A percentile compares a stretch with the other conserved stretches of the same genome.
These are phyloP conservation scores for Boletales sp. DNA, from an alignment of 768 basidiomycete genomes.

Conservation along the genomic window DNA sequence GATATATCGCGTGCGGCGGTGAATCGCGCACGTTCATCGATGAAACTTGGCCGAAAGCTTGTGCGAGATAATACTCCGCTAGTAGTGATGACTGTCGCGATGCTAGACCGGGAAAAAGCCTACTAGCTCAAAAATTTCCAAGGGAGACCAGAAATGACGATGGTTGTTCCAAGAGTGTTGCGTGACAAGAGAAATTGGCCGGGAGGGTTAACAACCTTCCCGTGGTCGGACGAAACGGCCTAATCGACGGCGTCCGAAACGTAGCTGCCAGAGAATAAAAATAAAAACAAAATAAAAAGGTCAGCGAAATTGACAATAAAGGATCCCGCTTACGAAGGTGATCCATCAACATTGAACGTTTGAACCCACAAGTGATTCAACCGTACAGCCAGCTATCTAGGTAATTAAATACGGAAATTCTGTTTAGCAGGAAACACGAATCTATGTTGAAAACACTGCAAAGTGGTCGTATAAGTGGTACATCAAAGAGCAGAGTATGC, in stretches of 20 bases:
- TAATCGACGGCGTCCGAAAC: background rate
- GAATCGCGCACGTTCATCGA: conserved; percentile 2
- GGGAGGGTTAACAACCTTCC: background rate
- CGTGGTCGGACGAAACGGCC: background rate
- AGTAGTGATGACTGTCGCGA: background rate
- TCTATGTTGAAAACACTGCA: conserved; percentile 26
- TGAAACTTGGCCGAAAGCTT: background rate
- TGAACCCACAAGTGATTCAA: conserved; percentile 10
- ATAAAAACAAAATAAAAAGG: conserved; percentile 1
- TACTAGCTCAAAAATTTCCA: background rate
- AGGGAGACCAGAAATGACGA: background rate
- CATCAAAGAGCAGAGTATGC: conserved; percentile 32
- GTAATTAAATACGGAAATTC: conserved; percentile 19
- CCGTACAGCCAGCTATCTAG: conserved; percentile 23
- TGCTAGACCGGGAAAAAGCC: background rate
- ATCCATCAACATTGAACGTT: conserved; percentile 4
- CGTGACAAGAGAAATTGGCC: background rate
- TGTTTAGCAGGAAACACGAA: conserved; percentile 18
- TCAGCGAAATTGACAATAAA: conserved; percentile 15
- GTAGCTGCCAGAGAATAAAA: conserved; percentile 3
- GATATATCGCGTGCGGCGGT: background rate
- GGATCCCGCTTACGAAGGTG: conserved; percentile 22
- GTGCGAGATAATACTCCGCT: background rate
- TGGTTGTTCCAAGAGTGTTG: background rate
- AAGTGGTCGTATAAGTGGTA: conserved; percentile 23